Base-by-base conservation (phyloP, 2,329 filamentous ascomycete genomes). In the Aureobasidium zeae region DNA sequence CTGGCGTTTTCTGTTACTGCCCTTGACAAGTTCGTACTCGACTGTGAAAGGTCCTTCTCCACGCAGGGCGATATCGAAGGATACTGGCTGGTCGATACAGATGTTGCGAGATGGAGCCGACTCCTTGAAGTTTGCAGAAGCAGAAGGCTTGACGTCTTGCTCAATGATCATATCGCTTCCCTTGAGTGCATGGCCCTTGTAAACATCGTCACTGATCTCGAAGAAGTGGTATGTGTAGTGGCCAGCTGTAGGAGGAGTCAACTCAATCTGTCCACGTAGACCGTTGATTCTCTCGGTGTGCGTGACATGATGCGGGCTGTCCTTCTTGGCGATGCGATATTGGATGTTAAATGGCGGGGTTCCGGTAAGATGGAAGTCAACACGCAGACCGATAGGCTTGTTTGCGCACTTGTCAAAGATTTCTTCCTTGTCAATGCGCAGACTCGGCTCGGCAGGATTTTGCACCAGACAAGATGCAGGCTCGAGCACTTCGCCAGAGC, bases 361-460 rank as follows among this genome's bases (percentile, higher is more conserved):
- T 48, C 91, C 91, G 20, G 89, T 83, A 28, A 98, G 72, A 58
- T 96, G 87, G 37, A 98, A 68, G 56, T 91, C 83, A 30, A 98
- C 85, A 9, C 83, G 77, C 44, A 98, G 73, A 29, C 91, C 91
- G 49, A 98, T 85, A 0, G 91, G 86, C 57, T 87, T 94, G 35
- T 88, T 87, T 25, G 88, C 89, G 60, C 91, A 98, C 59, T 93
- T 94, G 62, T 98, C 91, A 41, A 86, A 83, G 31, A 98, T 87
- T 49, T 87, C 81, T 53, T 94, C 83, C 5, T 79, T 73, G 22
- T 74, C 74, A 37, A 98, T 69, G 4, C 76, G 71, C 46, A 98
- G 62, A 44, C 81, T 77, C 8, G 91, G 91, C 63, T 94, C 81
- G 0, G 91, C 81, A 4, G 91, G 91, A 52, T 96, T 98, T 52